phyloP scores from a whole-genome alignment of 768 basidiomycete species.

The Mycena metata region DNA sequence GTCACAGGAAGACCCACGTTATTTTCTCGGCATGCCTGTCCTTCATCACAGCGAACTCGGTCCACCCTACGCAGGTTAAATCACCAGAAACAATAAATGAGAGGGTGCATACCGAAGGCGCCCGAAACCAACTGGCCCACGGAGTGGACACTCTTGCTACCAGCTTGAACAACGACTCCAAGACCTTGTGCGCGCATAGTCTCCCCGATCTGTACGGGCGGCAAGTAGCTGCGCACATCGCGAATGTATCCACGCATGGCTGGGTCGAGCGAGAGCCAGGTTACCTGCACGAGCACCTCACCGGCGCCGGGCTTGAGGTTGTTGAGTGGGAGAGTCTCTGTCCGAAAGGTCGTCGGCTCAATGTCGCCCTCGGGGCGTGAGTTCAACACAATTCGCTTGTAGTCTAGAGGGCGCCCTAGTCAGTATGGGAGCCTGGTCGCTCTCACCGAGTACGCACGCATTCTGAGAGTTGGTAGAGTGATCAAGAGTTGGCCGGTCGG shows the following conservation, averaged over 20 bases:
- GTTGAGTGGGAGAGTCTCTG: slow-evolving; percentile 64
- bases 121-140: slow-evolving; percentile 81
- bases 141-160: slow-evolving; percentile 65
- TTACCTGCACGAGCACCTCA: slow-evolving; percentile 81
- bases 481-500: background rate
- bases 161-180: slow-evolving; percentile 73
- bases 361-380: slow-evolving; percentile 80
- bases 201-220: slow-evolving; percentile 80
- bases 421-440: background rate
- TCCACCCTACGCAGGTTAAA: slow-evolving; percentile 70
- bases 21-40: slow-evolving; percentile 67
- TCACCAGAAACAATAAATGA: background rate
- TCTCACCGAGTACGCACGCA: slow-evolving; percentile 21
- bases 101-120: slow-evolving; percentile 63
- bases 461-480: slow-evolving; percentile 6
- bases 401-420: slow-evolving; percentile 48
- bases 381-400: slow-evolving; percentile 80
- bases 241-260: slow-evolving; percentile 90
- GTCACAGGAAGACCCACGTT: slow-evolving; percentile 57
- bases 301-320: slow-evolving; percentile 63
- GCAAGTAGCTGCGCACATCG: slow-evolving; percentile 78
- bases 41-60: slow-evolving; percentile 76
- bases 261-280: slow-evolving; percentile 87
- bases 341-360: slow-evolving; percentile 80
- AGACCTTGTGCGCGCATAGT: slow-evolving; percentile 82